Evolutionary conservation across 345 rosid species (phyloP).

Genomic region (Populus tremula): DNA sequence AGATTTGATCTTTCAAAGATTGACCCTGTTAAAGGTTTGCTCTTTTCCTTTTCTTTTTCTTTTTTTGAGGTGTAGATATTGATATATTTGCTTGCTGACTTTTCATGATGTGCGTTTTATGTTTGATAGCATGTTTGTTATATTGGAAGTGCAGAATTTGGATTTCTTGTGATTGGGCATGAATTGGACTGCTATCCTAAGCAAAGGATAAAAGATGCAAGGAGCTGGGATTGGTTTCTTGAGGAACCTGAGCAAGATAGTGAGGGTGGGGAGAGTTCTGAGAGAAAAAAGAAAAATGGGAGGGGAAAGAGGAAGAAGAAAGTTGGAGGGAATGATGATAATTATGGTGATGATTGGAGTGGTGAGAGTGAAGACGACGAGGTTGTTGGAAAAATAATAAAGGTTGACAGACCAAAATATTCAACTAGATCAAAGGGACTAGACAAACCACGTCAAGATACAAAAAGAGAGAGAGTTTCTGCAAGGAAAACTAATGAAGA

Average conservation of each 20-base stretch:
- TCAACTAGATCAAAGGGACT: constrained; percentile 54
- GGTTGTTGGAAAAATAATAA: constrained; percentile 27
- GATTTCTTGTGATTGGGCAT: constrained; percentile 70
- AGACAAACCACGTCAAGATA: constrained; percentile 13
- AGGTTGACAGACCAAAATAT: constrained; percentile 31
- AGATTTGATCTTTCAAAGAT: constrained; percentile 33
- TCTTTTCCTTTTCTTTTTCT: not conserved
- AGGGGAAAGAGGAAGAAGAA: constrained; percentile 40
- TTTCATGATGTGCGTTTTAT: not conserved
- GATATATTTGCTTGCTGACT: no score
- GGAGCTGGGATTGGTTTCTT: constrained; percentile 81
- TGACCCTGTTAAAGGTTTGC: constrained; percentile 66
- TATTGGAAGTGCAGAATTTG: constrained; percentile 60
- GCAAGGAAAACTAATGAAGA: constrained; percentile 37
- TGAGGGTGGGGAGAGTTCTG: constrained; percentile 31
- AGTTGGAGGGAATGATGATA: constrained; percentile 28
- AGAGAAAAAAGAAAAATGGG: constrained; percentile 9
- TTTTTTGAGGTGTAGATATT: not conserved
- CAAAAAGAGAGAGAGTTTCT: constrained; percentile 8
- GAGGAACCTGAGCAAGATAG: constrained; percentile 41
- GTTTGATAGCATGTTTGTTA: not conserved
- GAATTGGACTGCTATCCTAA: constrained; percentile 67
- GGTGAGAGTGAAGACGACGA: constrained; percentile 63
- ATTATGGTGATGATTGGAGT: constrained; percentile 54
- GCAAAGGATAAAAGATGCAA: constrained; percentile 32